A percentile compares a stretch with the other conserved stretches of the same genome.
These are phyloP conservation scores for Eucalyptus curtisii DNA, from an alignment of 345 rosid species.

Conservation along the genomic window DNA sequence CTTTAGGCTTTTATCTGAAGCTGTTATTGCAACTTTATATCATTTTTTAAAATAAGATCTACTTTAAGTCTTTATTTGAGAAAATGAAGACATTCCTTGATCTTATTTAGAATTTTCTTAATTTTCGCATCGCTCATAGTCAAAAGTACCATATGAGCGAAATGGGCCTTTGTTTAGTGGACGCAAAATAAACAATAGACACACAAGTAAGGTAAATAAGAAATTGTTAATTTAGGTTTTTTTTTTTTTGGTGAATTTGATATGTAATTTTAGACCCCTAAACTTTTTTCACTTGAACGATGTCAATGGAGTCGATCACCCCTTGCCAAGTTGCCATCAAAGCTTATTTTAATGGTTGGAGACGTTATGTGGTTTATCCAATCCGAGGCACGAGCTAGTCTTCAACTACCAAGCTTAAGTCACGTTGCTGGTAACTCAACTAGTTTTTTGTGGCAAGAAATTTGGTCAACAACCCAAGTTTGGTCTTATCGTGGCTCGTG, in stretches of 20 bases:
- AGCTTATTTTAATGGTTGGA: not conserved
- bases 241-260: not conserved
- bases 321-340: not conserved
- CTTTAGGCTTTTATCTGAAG: not conserved
- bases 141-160: rapidly evolving
- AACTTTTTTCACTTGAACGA: not conserved
- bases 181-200: rapidly evolving
- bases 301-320: not conserved
- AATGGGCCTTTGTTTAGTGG: rapidly evolving
- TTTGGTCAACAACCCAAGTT: not conserved
- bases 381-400: not conserved
- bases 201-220: not conserved
- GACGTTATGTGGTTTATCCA: not conserved
- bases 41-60: rapidly evolving
- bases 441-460: not conserved
- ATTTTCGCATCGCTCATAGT: not conserved
- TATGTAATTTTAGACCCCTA: not conserved
- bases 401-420: not conserved
- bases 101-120: not conserved
- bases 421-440: not conserved
- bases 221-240: not conserved
- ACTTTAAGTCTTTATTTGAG: no score
- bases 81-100: no score
- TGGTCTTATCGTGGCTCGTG: not conserved
- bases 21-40: no score